Conservation (phyloP, 352 stramenopile species). For the Hyphochytrium catenoides region DNA sequence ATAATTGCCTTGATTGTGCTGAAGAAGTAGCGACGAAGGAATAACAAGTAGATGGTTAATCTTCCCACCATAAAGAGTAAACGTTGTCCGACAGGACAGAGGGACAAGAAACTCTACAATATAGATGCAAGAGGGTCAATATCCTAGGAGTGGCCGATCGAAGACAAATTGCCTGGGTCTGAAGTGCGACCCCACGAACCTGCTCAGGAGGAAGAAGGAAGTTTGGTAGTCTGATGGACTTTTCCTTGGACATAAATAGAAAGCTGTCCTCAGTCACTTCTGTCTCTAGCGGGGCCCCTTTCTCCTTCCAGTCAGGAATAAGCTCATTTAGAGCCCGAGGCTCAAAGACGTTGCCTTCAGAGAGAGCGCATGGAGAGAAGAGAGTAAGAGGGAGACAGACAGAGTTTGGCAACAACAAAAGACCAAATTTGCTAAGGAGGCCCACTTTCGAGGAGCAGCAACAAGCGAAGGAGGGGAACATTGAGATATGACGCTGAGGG, state of each 20-base stretch:
- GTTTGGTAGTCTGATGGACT: constrained; percentile 61
- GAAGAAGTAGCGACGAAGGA: constrained; percentile 7
- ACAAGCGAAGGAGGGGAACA: not conserved
- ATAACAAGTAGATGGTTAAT: too few species aligned
- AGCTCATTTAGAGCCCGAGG: constrained; percentile 85
- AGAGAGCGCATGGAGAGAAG: too few species aligned
- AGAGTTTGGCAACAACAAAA: too few species aligned
- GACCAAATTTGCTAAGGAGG: too few species aligned
- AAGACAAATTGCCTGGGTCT: too few species aligned
- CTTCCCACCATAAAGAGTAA: too few species aligned
- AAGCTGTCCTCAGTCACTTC: constrained; percentile 84
- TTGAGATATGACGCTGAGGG: too few species aligned
- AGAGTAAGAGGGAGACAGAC: too few species aligned
- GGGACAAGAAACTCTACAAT: too few species aligned
- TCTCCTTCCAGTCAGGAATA: constrained; percentile 81
- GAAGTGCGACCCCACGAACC: constrained; percentile 10
- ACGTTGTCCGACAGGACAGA: too few species aligned
- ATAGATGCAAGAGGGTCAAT: too few species aligned
- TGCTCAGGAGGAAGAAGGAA: constrained; percentile 78
- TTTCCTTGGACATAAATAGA: constrained; percentile 65
- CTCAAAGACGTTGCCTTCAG: constrained; percentile 97
- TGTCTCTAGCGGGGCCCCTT: constrained; percentile 64
- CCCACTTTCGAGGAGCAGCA: not conserved
- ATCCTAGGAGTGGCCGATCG: too few species aligned
- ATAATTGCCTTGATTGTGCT: constrained; percentile 97